These are phyloP conservation scores for Nakaseomyces delphensis DNA, from an alignment of 1,139 yeast genomes.

Conservation along the genomic window DNA sequence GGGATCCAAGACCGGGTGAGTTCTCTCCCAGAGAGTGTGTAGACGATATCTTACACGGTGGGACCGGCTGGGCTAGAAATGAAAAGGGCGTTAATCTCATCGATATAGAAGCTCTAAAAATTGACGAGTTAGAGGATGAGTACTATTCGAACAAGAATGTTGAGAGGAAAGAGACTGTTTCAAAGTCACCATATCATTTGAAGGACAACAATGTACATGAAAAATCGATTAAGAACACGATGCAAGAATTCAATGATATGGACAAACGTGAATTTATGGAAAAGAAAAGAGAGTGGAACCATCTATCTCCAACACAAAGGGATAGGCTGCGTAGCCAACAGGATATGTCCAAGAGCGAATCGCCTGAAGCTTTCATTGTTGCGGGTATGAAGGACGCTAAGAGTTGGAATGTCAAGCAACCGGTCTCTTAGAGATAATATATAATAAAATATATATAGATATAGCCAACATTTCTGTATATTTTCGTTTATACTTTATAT, in stretches of 20 bases:
- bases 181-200: background rate
- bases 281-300: slow-evolving; percentile 11
- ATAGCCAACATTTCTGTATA: too few species aligned
- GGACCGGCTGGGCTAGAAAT: slow-evolving; percentile 56
- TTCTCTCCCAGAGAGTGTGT: slow-evolving; percentile 65
- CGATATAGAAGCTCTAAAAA: slow-evolving; percentile 36
- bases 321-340: slow-evolving; percentile 6
- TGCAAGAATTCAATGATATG: slow-evolving; percentile 13
- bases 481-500: too few species aligned
- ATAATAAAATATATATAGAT: background rate
- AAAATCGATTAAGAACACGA: background rate
- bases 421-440: background rate
- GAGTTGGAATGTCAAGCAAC: slow-evolving; percentile 7
- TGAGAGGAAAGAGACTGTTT: background rate
- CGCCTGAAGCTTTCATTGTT: slow-evolving; percentile 3
- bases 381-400: slow-evolving; percentile 7
- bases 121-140: slow-evolving; percentile 21
- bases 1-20: slow-evolving; percentile 75
- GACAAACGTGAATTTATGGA: slow-evolving; percentile 17
- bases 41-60: slow-evolving; percentile 65
- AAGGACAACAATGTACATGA: background rate
- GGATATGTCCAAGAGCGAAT: background rate
- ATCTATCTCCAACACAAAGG: slow-evolving; percentile 7
- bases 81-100: slow-evolving; percentile 37
- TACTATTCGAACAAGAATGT: slow-evolving; percentile 10